phyloP scores from a whole-genome alignment of 768 basidiomycete genomes.

The Kondoa subrosea region DNA sequence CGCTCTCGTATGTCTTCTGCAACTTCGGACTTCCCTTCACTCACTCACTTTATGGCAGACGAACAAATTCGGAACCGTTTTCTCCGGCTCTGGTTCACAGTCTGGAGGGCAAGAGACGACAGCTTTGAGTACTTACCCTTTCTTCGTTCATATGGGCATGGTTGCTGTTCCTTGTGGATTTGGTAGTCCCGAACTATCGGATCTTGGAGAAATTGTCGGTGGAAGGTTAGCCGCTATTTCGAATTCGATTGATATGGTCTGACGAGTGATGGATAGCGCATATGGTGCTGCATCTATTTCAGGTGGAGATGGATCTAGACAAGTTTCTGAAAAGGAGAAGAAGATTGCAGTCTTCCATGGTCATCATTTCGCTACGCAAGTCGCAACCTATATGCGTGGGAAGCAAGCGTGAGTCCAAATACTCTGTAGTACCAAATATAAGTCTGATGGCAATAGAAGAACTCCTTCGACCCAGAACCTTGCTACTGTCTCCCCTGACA shows the following conservation, averaged over 20 bases:
- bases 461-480: too few species aligned
- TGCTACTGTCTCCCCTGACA: too few species aligned
- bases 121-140: slow-evolving; percentile 40
- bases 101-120: slow-evolving; percentile 60
- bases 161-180: slow-evolving; percentile 48
- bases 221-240: too few species aligned
- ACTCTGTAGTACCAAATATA: too few species aligned
- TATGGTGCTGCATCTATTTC: slow-evolving; percentile 43
- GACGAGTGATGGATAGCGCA: too few species aligned
- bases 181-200: slow-evolving; percentile 36
- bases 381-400: too few species aligned
- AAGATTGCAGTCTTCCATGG: slow-evolving; percentile 19
- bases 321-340: slow-evolving; percentile 22
- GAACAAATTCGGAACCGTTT: slow-evolving; percentile 62
- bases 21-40: too few species aligned
- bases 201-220: slow-evolving; percentile 34
- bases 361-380: slow-evolving; percentile 13
- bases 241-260: too few species aligned
- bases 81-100: slow-evolving; percentile 53
- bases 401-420: too few species aligned
- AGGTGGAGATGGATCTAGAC: slow-evolving; percentile 25
- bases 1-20: too few species aligned
- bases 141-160: slow-evolving; percentile 37
- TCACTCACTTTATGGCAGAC: slow-evolving; percentile 46
- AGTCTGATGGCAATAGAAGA: too few species aligned